Percentiles rank a stretch among this genome's conserved stretches.
Conservation (phyloP, 306 rosid species). For the Glycyrrhiza uralensis region DNA sequence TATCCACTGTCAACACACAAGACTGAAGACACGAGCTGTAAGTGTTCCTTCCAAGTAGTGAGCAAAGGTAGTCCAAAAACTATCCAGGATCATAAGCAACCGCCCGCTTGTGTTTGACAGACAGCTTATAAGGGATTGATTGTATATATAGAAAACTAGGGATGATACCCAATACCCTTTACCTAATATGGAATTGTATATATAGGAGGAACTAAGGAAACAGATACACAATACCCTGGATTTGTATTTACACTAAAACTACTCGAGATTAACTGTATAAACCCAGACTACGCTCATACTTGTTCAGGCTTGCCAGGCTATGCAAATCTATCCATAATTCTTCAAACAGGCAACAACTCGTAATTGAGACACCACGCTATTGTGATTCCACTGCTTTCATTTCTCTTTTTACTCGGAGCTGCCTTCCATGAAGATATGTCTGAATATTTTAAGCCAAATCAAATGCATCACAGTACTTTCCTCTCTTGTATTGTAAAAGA, state of each 20-base stretch:
- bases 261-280: constrained; percentile 24
- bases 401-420: constrained; percentile 20
- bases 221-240: constrained; percentile 26
- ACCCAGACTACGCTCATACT: constrained; percentile 30
- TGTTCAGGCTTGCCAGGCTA: constrained; percentile 31
- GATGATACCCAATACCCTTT: constrained; percentile 29
- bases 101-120: constrained; percentile 24
- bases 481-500: constrained; percentile 34
- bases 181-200: neutral
- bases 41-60: constrained; percentile 19
- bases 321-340: constrained; percentile 33
- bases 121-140: constrained; percentile 23
- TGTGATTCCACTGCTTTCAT: constrained; percentile 22
- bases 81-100: constrained; percentile 25
- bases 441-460: constrained; percentile 35
- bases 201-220: constrained; percentile 22
- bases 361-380: constrained; percentile 20
- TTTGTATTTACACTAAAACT: constrained; percentile 46
- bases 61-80: constrained; percentile 20
- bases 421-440: constrained; percentile 36
- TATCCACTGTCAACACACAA: constrained; percentile 25
- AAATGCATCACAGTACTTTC: constrained; percentile 35
- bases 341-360: constrained; percentile 26
- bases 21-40: neutral
- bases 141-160: constrained; percentile 15